phyloP scores from a whole-genome alignment of 2,329 filamentous ascomycete species.

The Monosporascus sp. region DNA sequence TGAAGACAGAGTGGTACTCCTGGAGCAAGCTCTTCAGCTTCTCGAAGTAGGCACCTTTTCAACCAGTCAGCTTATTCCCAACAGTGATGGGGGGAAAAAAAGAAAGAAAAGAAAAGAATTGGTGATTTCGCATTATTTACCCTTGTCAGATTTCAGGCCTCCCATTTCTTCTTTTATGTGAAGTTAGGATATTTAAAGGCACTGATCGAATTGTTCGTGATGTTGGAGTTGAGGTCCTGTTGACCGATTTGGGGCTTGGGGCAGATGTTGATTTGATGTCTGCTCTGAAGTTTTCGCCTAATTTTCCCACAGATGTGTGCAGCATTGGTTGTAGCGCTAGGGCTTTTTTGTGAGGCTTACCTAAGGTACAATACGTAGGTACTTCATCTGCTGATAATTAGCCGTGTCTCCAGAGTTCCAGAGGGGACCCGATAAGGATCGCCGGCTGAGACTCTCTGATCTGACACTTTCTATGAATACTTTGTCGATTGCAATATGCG shows the following conservation, averaged over 20 bases:
- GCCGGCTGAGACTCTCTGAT: too few species aligned
- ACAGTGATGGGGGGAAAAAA: too few species aligned
- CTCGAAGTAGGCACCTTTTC: conserved; percentile 71
- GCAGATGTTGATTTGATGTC: not conserved
- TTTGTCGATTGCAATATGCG: too few species aligned
- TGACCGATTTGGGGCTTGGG: not conserved
- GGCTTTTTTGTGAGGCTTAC: not conserved
- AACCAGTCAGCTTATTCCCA: conserved; percentile 2
- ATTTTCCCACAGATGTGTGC: not conserved
- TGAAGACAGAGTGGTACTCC: conserved; percentile 96
- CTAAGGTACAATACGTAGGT: not conserved
- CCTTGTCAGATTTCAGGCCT: conserved; percentile 93
- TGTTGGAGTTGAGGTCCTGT: not conserved
- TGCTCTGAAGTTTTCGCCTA: not conserved
- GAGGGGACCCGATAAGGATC: too few species aligned
- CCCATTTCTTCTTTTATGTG: conserved; percentile 95
- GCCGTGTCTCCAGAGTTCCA: not conserved
- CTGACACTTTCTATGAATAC: too few species aligned
- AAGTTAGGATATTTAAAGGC: conserved; percentile 99
- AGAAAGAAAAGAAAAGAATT: not conserved
- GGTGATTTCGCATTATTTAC: conserved; percentile 36
- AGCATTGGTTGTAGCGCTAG: not conserved
- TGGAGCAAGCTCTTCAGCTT: conserved; percentile 98
- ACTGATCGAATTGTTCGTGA: conserved; percentile 24
- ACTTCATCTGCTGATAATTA: not conserved